Base-by-base conservation (phyloP, 2,329 filamentous ascomycete species). In the Elsinoe ampelina region DNA sequence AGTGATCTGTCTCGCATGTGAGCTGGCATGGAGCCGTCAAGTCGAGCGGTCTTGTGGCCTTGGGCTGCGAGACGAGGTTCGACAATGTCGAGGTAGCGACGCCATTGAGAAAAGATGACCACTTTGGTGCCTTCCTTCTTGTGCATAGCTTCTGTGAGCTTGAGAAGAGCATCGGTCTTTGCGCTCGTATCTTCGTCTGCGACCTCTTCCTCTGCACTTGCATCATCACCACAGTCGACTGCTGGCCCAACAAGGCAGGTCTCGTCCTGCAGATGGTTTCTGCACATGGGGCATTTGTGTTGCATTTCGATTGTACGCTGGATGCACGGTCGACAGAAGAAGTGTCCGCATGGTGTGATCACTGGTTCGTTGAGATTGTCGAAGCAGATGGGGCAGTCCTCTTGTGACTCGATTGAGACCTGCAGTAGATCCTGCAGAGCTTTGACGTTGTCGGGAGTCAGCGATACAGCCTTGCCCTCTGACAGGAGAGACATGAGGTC, bases 271-370 rank as follows among this genome's bases (percentile, higher is more conserved):
- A 95, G 79, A 34, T 81, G 73, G 5, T 85, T 82, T 17, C 89
- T 85, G 65, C 90, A 95, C 79, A 95, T 84, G 0, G 90, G 91
- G 15, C 91, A 95, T 68, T 86, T 89, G 55, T 85, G 79, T 66
- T 93, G 88, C 1, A 81, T 77, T 57, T 86, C 80, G 58, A 95
- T 85, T 51, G 87, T 85, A 61, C 81, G 80, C 54, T 82, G 76
- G 60, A 95, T 89, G 67, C 91, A 95, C 3, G 74, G 72, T 19
- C 75, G 76, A 62, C 89, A 90, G 69, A 90, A 95, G 1, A 83
- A 76, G 68, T 95, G 90, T 22, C 87, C 88, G 71, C 90, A 95
- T 48, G 84, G 81, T 1, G 89, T 95, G 64, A 95, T 95, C 54
- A 93, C 82, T 0, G 90, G 88, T 2, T 80, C 74, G 22, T 82